A percentile compares a stretch with the other conserved stretches of the same genome.
Evolutionary conservation across 1,284 basidiomycete species (phyloP).

Genomic region (Pyrrhoderma noxium): DNA sequence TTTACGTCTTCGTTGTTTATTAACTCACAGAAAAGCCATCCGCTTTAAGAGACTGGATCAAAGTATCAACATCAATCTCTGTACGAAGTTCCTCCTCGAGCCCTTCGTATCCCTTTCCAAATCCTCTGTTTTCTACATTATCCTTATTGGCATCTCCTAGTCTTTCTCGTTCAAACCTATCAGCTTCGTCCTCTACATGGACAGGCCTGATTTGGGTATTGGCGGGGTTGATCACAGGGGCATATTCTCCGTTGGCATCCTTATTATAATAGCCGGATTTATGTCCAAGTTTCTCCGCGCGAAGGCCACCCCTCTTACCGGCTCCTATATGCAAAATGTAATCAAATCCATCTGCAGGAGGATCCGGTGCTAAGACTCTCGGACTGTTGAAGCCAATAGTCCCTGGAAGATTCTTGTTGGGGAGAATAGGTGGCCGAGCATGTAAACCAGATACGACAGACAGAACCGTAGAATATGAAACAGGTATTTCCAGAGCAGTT

Average conservation of each 20-base stretch:
- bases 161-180: constrained; percentile 17
- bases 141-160: constrained; percentile 24
- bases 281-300: constrained; percentile 61
- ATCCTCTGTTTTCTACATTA: constrained; percentile 38
- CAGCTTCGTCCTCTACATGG: constrained; percentile 23
- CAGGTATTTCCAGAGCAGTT: constrained; percentile 52
- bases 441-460: constrained; percentile 53
- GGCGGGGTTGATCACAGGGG: constrained; percentile 35
- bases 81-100: constrained; percentile 41
- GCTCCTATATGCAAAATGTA: constrained; percentile 69
- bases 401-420: constrained; percentile 21
- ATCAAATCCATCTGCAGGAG: constrained; percentile 59
- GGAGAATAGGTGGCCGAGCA: constrained; percentile 51
- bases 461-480: constrained; percentile 56
- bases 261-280: constrained; percentile 67
- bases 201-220: constrained; percentile 30
- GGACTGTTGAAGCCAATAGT: constrained; percentile 22
- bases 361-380: constrained; percentile 24
- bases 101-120: constrained; percentile 42
- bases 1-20: too few relatives aligned
- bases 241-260: constrained; percentile 52
- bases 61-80: constrained; percentile 39
- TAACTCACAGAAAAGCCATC: constrained; percentile 49
- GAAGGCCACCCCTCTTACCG: constrained; percentile 54
- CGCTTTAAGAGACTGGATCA: constrained; percentile 51